These are phyloP conservation scores for Quercus engelmannii DNA, from an alignment of 306 rosid genomes.

Conservation along the genomic window DNA sequence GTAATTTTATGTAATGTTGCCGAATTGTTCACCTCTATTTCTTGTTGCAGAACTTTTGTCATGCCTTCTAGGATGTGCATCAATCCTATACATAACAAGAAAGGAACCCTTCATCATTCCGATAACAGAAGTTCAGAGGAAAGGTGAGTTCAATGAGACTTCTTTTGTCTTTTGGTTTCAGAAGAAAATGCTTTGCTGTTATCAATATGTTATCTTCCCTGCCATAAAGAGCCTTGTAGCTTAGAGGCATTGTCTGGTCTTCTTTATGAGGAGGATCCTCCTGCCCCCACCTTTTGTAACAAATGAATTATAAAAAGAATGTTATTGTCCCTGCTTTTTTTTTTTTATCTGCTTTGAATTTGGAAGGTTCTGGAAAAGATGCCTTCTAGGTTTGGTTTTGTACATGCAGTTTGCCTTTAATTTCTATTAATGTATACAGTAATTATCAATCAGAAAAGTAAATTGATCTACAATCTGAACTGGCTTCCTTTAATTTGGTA, in stretches of 20 bases:
- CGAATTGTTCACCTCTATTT: constrained; percentile 7
- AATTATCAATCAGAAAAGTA: not conserved
- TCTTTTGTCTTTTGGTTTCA: constrained; percentile 6
- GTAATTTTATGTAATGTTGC: not conserved
- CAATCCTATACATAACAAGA: constrained; percentile 85
- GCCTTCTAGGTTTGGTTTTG: not conserved
- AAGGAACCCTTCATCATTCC: constrained; percentile 71
- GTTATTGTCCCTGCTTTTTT: not conserved
- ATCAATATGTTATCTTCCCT: not conserved
- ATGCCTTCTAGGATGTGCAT: constrained; percentile 97
- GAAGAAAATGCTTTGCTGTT: not conserved
- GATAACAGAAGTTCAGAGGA: constrained; percentile 59
- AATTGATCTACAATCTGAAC: constrained; percentile 20
- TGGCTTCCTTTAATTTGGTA: constrained; percentile 28
- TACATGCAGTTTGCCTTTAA: not conserved
- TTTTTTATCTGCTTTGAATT: constrained; percentile 5
- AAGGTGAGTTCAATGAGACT: constrained; percentile 37
- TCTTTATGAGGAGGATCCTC: too few relatives aligned
- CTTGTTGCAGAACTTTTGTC: constrained; percentile 75
- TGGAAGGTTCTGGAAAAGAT: not conserved
- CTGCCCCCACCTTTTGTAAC: too few relatives aligned
- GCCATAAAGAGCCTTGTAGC: too few relatives aligned
- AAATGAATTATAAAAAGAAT: too few relatives aligned
- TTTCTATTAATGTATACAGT: not conserved
- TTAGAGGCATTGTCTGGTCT: too few relatives aligned